Base-by-base conservation (phyloP, 495 filamentous ascomycete genomes). In the Podospora didyma region DNA sequence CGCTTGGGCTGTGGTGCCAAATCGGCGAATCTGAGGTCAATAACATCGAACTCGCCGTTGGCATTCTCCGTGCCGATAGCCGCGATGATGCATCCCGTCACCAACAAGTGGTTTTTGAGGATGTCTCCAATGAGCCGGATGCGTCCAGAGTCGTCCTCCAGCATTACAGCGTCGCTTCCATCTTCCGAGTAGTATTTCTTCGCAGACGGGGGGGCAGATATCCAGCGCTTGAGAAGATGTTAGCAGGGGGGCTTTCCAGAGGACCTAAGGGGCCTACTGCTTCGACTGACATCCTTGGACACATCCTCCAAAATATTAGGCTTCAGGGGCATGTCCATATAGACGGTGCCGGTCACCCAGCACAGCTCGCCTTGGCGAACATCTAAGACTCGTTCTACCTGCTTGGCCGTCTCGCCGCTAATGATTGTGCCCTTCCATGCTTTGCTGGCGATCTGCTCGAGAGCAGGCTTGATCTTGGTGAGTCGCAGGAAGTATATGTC, bases 71-170 rank as follows among this genome's bases (percentile, higher is more conserved):
- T 96, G 35, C 95, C 95, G 73, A 99, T 79, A 0, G 89, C 92
- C 12, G 92, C 92, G 39, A 97, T 79, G 54, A 97, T 89, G 57
- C 88, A 92, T 7, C 95, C 95, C 0, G 95, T 99, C 16, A 95
- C 92, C 7, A 97, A 75, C 56, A 89, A 79, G 9, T 84, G 77
- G 11, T 78, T 73, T 52, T 79, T 69, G 35, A 97, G 71, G 12
- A 80, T 65, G 31, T 77, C 73, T 0, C 95, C 95, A 6, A 86
- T 84, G 6, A 99, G 75, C 9, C 88, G 80, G 55, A 99, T 72
- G n/a, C 95, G 86, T 21, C 95, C 95, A 7, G 90, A 96, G 66
- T 97, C 93, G 67, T 99, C 95, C 68, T 99, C 95, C 35, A 99
- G 76, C 85, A 92, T 96, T 49, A 87, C 82, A 37, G 89, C 77